Evolutionary conservation across 441 rosid genomes (phyloP), one percentile per base, ranked within the genome.

Genomic region (Macaranga tanarius): DNA sequence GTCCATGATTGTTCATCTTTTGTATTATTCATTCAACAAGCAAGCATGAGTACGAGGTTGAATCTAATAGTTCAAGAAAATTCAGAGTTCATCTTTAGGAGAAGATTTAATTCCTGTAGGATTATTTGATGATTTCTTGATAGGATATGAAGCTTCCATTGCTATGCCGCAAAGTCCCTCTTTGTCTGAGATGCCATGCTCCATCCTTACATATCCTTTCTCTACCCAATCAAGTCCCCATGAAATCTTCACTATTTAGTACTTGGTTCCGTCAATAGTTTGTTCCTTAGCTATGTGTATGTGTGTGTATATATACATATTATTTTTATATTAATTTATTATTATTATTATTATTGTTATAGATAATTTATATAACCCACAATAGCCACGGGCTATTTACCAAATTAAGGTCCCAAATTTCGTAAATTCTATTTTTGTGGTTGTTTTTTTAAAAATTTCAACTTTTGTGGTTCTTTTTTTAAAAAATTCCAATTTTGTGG

Each of bases 161-260:
- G 99, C 92, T 44, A 90, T 90, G 15, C 97, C 97, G 19, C 99
- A 90, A 3, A 86, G 86, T 22, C 99, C 95, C 71, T 84, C 85
- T 72, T 76, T 70, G 19, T 79, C 81, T 0, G 82, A 59, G 57
- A 90, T 62, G 23, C 95, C 91, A 2, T 95, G 88, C 73, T 86
- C 77, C 86, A 94, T 87, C 80, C 97, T 89, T 38, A 89, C 76
- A 79, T 86, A 92, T 11, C 99, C 97, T 68, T 89, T 86, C 86
- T 94, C 97, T 48, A 97, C 99, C 99, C 97, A 94, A 73, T 83
- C 89, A 0, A 81, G 12, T 56, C 99, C 97, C 97, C 99, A 94
- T 0, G 97, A 94, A 70, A 90, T 94, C 79, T 82, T 87, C 72
- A 94, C 97, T 15, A 86, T 89, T 97, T 97, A 92, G 62, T 90